Base-by-base conservation (phyloP, 129 eudicot genomes). In the Artemisia argyi region DNA sequence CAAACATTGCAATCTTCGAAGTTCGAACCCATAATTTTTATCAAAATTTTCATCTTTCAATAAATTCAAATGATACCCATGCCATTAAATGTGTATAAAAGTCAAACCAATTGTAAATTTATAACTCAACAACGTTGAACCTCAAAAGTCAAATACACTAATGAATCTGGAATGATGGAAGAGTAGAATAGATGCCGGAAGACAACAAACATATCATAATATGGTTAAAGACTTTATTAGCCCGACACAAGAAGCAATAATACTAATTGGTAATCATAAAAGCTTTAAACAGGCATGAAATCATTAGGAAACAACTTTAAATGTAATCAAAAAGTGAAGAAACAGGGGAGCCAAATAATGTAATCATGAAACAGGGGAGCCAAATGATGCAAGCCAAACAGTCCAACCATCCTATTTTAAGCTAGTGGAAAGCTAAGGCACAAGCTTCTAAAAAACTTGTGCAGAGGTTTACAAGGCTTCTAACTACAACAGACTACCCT, bases 271-370 rank as follows among this genome's bases (percentile, higher is more conserved):
- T 59, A 76, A 69, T 48, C 2, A 68, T 52, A n/a, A 65, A 74
- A 74, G n/a, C 35, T 48, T 57, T 54, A 56, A 52, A 76, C 68
- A 46, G 42, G 48, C 68, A 66, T 15, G 20, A 56, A 18, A 57
- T 67, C 48, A 39, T 54, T 35, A 22, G 11, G 18, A 19, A 58
- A 59, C 67, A 44, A 22, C 46, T 58, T 72, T 19, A 53, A 22
- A 55, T 32, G 46, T 24, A n/a, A 65, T 52, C 22, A 64, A 74
- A 74, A 63, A 39, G 69, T 73, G 42, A 32, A 51, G 46, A 53
- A 71, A 70, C 71, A 71, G 16, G 1, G 60, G 44, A 62, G 24
- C 65, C 50, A 71, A 52, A 62, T 59, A 70, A 59, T 77, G 53
- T 53, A 48, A 62, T 51, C 52, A 9, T n/a, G n/a, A n/a, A n/a